Conservation (phyloP, 768 basidiomycete genomes). For the Boletus subparvulus region DNA sequence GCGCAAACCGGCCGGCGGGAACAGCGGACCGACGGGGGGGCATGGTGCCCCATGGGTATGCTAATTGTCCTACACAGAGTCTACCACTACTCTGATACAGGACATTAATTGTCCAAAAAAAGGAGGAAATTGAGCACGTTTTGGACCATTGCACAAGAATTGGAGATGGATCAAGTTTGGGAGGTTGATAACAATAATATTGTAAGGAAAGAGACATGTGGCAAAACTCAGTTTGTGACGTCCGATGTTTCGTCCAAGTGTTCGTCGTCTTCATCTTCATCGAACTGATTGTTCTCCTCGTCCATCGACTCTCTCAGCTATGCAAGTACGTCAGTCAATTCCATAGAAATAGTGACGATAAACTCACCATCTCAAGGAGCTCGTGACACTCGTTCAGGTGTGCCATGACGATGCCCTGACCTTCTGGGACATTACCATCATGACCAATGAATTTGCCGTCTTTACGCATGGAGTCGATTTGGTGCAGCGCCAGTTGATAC, state of each 20-base stretch:
- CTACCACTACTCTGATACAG: too few species aligned
- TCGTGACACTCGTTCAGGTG: slow-evolving; percentile 97
- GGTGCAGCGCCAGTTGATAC: slow-evolving; percentile 94
- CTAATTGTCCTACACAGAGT: too few species aligned
- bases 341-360: not conserved
- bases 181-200: not conserved
- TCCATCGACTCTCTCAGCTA: slow-evolving; percentile 83
- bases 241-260: slow-evolving; percentile 15
- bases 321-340: not conserved
- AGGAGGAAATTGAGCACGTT: too few species aligned
- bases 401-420: slow-evolving; percentile 94
- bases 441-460: slow-evolving; percentile 91
- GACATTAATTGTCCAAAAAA: too few species aligned
- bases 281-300: slow-evolving; percentile 56
- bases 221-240: slow-evolving; percentile 9
- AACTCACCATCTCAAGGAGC: slow-evolving; percentile 84
- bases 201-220: not conserved
- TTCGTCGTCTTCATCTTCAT: slow-evolving; percentile 49
- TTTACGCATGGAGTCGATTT: slow-evolving; percentile 89
- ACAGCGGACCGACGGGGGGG: too few species aligned
- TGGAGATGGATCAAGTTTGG: not conserved
- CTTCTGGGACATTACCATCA: slow-evolving; percentile 90
- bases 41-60: too few species aligned
- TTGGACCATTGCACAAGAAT: too few species aligned
- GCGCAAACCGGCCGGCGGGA: too few species aligned